phyloP scores from a whole-genome alignment of 768 basidiomycete species.

The Sporobolomyces roseus region DNA sequence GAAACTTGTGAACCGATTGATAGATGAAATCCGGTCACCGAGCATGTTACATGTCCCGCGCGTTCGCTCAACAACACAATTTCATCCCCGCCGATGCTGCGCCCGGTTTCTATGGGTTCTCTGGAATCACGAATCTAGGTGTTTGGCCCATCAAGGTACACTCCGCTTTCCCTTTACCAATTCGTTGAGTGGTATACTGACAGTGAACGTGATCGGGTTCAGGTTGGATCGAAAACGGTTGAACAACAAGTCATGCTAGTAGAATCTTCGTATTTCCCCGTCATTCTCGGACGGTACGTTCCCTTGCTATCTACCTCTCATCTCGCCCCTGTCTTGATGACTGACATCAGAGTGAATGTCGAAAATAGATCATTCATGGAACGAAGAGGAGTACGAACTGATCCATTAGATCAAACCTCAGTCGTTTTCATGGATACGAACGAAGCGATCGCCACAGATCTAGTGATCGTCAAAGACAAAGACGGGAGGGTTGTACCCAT shows the following conservation, averaged over 20 bases:
- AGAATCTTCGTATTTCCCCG: constrained; percentile 93
- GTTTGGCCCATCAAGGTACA: constrained; percentile 61
- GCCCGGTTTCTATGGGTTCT: constrained; percentile 90
- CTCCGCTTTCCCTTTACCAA: background rate
- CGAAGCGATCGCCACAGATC: constrained; percentile 43
- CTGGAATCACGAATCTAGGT: constrained; percentile 54
- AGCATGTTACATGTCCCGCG: constrained; percentile 90
- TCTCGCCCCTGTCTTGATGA: background rate
- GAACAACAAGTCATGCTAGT: constrained; percentile 70
- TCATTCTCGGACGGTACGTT: constrained; percentile 78
- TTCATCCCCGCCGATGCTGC: constrained; percentile 83
- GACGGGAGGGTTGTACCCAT: constrained; percentile 42
- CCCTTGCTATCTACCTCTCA: background rate
- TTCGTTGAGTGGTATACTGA: background rate
- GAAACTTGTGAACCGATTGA: constrained; percentile 59
- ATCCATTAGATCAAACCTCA: constrained; percentile 77
- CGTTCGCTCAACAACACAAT: constrained; percentile 79
- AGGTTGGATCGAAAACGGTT: constrained; percentile 49
- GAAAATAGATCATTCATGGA: constrained; percentile 52
- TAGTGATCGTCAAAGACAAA: constrained; percentile 44
- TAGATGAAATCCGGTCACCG: constrained; percentile 83
- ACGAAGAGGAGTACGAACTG: constrained; percentile 70
- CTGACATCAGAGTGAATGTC: background rate
- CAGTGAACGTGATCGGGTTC: background rate
- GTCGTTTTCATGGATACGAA: constrained; percentile 81